Evolutionary conservation across 2,329 filamentous ascomycete species (phyloP), one percentile per base, ranked within the genome.

Genomic region (Aspergillus ochraceoroseus): DNA sequence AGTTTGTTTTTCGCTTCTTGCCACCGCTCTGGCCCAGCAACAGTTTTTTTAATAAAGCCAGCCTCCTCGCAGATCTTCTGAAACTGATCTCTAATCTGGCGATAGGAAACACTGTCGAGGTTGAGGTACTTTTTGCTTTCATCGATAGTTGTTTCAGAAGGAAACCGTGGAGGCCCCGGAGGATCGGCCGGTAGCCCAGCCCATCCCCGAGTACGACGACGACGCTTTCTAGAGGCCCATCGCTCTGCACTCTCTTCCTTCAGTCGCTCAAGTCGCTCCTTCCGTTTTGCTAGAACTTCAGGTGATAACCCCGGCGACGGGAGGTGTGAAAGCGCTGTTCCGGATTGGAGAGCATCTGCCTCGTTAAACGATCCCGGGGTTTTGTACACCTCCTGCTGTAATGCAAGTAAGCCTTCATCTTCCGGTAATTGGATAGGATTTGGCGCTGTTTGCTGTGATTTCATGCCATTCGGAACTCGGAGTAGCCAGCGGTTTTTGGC

Each of bases 71-170:
- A 90, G 9, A 92, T 85, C 7, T 66, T 67, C 52, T 82, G 76
- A 49, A 88, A 92, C 18, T 76, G 74, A 33, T 79, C 71, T 19
- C 86, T 76, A 11, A 87, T 62, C 43, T 77, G 66, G 20, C 72
- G 73, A 59, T 92, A 92, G 28, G 76, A 67, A 1, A 71, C 62
- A 33, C 74, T 76, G 54, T 83, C 77, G 22, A 94, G 69, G 25
- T 67, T 70, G 18, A 94, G 69, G 44, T 81, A 83, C 8, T 73
- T 72, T 56, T 87, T 86, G 56, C 83, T 82, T 63, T 90, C 84
- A 49, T 86, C 82, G 43, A 92, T 76, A 0, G 85, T 89, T 8
- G 83, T 89, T 62, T 92, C 86, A 0, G 85, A 90, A 1, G 84
- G 84, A 48, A 87, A 92, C 14, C 86, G 78, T 9, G 83, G 80